Percentiles rank a stretch among this genome's conserved stretches.
Evolutionary conservation across 169 alveolate species (phyloP).

Genomic region (Plasmodium ovale): DNA sequence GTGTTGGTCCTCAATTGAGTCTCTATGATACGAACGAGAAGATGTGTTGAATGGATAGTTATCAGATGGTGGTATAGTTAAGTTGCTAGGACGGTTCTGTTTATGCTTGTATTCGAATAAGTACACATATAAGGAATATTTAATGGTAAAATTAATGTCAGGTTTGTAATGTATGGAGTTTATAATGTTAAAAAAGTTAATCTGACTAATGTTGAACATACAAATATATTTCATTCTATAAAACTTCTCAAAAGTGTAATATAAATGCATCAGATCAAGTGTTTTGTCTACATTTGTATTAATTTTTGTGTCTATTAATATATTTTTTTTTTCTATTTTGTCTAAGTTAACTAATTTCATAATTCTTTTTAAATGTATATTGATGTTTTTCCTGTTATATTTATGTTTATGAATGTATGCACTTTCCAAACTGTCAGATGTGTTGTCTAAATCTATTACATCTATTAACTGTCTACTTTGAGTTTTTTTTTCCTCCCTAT

Average conservation of each 20-base stretch:
- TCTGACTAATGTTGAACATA: constrained; percentile 39
- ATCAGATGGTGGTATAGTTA: constrained; percentile 10
- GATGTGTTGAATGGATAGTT: constrained; percentile 14
- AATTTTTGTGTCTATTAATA: constrained; percentile 59
- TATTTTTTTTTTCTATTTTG: constrained; percentile 58
- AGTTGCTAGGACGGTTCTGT: constrained; percentile 16
- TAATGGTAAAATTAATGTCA: constrained; percentile 51
- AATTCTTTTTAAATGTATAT: constrained; percentile 43
- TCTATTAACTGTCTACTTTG: constrained; percentile 43
- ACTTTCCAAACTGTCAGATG: constrained; percentile 75
- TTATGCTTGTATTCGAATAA: constrained; percentile 37
- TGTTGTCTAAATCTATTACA: constrained; percentile 35
- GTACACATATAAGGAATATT: constrained; percentile 67
- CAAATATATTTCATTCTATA: constrained; percentile 72
- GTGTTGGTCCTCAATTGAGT: not conserved
- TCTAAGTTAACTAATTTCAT: constrained; percentile 45
- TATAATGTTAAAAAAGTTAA: constrained; percentile 35
- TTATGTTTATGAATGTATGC: constrained; percentile 76
- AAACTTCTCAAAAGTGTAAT: constrained; percentile 68
- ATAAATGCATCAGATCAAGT: constrained; percentile 63
- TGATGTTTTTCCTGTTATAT: constrained; percentile 62
- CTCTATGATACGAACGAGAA: constrained; percentile 43
- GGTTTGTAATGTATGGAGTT: constrained; percentile 69
- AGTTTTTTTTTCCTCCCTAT: not conserved
- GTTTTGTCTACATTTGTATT: constrained; percentile 34